Conservation (phyloP, 805 yeast genomes). For the Candida piceae region DNA sequence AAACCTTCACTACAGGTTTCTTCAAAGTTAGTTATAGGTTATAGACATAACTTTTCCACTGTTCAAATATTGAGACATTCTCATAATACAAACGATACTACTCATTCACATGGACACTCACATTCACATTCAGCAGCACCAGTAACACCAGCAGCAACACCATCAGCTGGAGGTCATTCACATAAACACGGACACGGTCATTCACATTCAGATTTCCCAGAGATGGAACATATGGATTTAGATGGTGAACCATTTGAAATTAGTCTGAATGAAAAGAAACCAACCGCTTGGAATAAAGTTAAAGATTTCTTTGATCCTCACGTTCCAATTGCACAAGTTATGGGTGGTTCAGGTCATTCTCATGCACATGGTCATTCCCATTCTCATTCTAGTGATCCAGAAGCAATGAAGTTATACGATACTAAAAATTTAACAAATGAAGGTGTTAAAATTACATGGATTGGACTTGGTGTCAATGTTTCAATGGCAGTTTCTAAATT, state of each 20-base stretch:
- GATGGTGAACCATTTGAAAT: constrained; percentile 25
- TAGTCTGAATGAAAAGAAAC: constrained; percentile 19
- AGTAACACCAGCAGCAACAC: constrained; percentile 5
- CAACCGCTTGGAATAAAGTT: constrained; percentile 22
- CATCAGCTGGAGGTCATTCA: too few relatives aligned
- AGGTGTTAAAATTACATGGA: constrained; percentile 89
- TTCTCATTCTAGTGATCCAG: constrained; percentile 36
- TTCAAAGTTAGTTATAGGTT: not conserved
- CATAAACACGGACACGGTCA: constrained; percentile 25
- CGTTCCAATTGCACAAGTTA: constrained; percentile 26
- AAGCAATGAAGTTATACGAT: constrained; percentile 40
- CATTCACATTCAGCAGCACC: constrained; percentile 7
- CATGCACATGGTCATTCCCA: constrained; percentile 28
- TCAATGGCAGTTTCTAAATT: constrained; percentile 85
- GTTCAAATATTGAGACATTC: not conserved
- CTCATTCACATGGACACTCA: not conserved
- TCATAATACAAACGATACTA: not conserved
- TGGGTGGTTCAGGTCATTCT: constrained; percentile 18
- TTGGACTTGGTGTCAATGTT: constrained; percentile 79
- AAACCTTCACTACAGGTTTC: constrained; percentile 1
- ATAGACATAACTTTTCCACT: not conserved
- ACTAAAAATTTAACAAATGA: constrained; percentile 57
- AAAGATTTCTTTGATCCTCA: constrained; percentile 33
- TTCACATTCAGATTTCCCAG: constrained; percentile 27
- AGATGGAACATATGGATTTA: constrained; percentile 23